Evolutionary conservation across 805 yeast genomes (phyloP), one percentile per base, ranked within the genome.

Genomic region (Saccharomycopsis sp.): DNA sequence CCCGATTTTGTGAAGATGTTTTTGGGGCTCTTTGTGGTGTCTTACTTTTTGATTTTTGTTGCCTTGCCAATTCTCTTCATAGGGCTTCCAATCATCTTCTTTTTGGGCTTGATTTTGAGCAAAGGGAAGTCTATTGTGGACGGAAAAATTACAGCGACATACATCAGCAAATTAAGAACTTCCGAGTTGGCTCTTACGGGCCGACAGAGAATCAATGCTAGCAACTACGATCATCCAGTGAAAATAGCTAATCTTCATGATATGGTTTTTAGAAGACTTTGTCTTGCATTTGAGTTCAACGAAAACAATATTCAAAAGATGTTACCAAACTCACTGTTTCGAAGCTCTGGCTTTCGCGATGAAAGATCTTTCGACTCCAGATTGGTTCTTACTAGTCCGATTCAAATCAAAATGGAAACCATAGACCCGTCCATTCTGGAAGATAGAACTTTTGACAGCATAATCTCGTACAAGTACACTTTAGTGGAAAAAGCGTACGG

Each of bases 61-160:
- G 61, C 61, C 5, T 24, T 58, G 7, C 61, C 61, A 12, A 18
- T 58, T 4, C 46, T 58, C 15, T 52, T 58, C n/a, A 40, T 58
- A 3, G 55, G 53, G 7, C 44, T 58, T 2, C 61, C 61, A 15
- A 14, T 58, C 2, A 9, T 58, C 9, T 18, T 58, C 34, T 15
- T 58, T 3, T 16, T 37, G 4, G 56, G 37, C 2, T 51, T 46
- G 8, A 29, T 55, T 8, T 40, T 29, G 23, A 23, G 47, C 15
- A 55, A 40, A 50, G 61, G 55, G 12, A 55, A 24, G 23, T 5
- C 41, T 3, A n/a, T 58, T n/a, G 8, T 52, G 8, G 37, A 37
- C n/a, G 14, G 44, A 12, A 44, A 44, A 12, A 16, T 44, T 7
- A 44, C 21, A 7, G 7, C 48, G 7, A 44, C 48, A 12, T 44